Conservation (phyloP, 2,329 filamentous ascomycete species). For the Incumbomyces lentus region DNA sequence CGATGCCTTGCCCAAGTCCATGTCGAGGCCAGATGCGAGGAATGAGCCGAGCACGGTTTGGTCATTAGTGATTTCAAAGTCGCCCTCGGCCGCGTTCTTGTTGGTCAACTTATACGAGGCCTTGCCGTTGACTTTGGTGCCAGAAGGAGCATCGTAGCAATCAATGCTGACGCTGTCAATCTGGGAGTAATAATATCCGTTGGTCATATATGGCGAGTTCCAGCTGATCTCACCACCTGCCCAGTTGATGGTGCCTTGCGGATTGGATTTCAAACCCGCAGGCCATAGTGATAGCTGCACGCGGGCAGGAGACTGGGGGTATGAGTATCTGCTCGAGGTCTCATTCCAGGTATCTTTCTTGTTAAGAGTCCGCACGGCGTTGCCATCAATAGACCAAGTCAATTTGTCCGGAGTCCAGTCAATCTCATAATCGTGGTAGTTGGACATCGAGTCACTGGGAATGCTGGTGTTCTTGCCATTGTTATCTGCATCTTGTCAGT, state of each 20-base stretch:
- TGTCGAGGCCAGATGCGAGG: conserved; percentile 68
- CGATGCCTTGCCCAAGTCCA: conserved; percentile 38
- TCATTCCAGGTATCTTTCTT: conserved; percentile 76
- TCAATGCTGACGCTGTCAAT: conserved; percentile 68
- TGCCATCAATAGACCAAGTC: conserved; percentile 78
- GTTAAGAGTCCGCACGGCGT: conserved; percentile 62
- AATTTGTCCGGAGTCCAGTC: conserved; percentile 82
- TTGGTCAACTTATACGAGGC: conserved; percentile 68
- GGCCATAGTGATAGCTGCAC: conserved; percentile 96
- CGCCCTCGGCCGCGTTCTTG: conserved; percentile 58
- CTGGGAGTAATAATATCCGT: conserved; percentile 81
- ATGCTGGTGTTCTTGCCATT: conserved; percentile 63
- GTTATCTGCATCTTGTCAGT: conserved; percentile 44
- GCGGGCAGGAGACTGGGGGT: conserved; percentile 81
- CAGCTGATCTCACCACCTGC: conserved; percentile 85
- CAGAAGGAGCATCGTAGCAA: conserved; percentile 76
- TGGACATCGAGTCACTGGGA: conserved; percentile 55
- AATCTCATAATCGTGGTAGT: conserved; percentile 85
- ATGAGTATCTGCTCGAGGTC: conserved; percentile 71
- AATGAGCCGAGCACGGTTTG: conserved; percentile 68
- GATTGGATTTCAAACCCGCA: conserved; percentile 69
- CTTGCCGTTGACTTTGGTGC: conserved; percentile 48
- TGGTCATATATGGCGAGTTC: conserved; percentile 68
- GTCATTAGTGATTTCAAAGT: conserved; percentile 65
- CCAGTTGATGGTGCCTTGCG: conserved; percentile 78